Conservation (phyloP, 306 rosid genomes). For the Malus sylvestris region DNA sequence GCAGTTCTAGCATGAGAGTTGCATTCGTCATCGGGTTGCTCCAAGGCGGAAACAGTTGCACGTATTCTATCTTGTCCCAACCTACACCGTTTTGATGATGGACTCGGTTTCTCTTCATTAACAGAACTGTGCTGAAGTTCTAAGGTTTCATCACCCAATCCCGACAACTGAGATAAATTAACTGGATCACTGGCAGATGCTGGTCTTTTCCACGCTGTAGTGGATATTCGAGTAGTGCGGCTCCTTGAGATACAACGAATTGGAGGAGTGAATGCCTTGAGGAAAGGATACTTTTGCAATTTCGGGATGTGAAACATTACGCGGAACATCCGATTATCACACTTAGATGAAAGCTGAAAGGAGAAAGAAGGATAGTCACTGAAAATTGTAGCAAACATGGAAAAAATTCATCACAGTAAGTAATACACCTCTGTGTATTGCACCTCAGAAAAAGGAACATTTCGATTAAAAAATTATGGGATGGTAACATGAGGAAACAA, state of each 20-base stretch:
- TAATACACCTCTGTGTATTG: background rate
- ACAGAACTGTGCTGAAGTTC: slow-evolving; percentile 37
- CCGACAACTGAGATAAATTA: slow-evolving; percentile 38
- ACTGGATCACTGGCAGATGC: slow-evolving; percentile 31
- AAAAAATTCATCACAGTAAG: slow-evolving; percentile 3
- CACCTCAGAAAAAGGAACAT: background rate
- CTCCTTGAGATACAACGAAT: slow-evolving; percentile 83
- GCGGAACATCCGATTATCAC: slow-evolving; percentile 74
- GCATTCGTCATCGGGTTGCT: slow-evolving; percentile 58
- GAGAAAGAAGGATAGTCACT: slow-evolving; percentile 21
- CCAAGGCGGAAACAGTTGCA: slow-evolving; percentile 29
- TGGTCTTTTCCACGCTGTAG: slow-evolving; percentile 58
- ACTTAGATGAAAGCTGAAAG: slow-evolving; percentile 91
- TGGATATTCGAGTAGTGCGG: slow-evolving; percentile 53
- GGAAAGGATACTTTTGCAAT: slow-evolving; percentile 56
- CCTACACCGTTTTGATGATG: slow-evolving; percentile 51
- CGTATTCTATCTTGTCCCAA: slow-evolving; percentile 59
- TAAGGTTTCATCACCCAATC: slow-evolving; percentile 35
- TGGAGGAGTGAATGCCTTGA: slow-evolving; percentile 58
- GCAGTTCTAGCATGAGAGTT: slow-evolving; percentile 52
- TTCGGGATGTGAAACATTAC: slow-evolving; percentile 55
- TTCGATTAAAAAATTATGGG: background rate
- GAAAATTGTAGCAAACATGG: slow-evolving; percentile 9
- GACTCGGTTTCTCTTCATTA: slow-evolving; percentile 42
- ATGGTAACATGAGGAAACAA: background rate